Evolutionary conservation across 176 grass and related monocot genomes (phyloP), one percentile per base, ranked within the genome.

Genomic region (Otatea glauca): DNA sequence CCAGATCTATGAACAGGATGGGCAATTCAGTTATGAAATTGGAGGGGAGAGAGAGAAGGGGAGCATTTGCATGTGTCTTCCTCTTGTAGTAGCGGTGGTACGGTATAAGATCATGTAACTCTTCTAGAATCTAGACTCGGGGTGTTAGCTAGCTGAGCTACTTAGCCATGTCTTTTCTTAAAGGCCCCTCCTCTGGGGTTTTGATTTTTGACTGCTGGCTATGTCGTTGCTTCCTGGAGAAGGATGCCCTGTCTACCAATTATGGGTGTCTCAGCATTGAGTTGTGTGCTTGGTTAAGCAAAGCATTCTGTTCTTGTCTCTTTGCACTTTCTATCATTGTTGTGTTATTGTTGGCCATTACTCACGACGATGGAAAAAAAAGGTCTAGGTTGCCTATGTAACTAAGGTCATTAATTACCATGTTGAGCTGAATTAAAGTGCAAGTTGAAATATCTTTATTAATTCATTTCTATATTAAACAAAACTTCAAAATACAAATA

Each of bases 221-320:
- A 41, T 76, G 70, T 81, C 80, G 75, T 91, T 91, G 85, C 89
- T 88, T 88, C 89, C 62, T 56, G 45, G 77, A 84, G 85, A 91
- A 91, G 85, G 85, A 88, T 84, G 63, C 89, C 53, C 35, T 84
- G 76, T 75, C 89, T 81, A 67, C 70, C 80, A 84, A 76, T 88
- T 84, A 88, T 91, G 81, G 76, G 44, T 75, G 65, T 10, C 10
- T 58, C 9, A 9, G n/a, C 50, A 70, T 74, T 49, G 78, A 42
- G 45, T 45, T 66, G 41, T 71, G 75, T 51, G n/a, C 75, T 70
- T 59, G 69, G 76, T 47, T 87, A 84, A 87, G 62, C 68, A 79
- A 79, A 87, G 62, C 61, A 79, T 90, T 84, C 42, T 67, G 61
- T 79, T 91, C 60, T 84, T 80, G 80, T 91, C 69, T 80, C 51